phyloP scores from a whole-genome alignment of 164 flowering plant species.

The Stephania yunnanensis region DNA sequence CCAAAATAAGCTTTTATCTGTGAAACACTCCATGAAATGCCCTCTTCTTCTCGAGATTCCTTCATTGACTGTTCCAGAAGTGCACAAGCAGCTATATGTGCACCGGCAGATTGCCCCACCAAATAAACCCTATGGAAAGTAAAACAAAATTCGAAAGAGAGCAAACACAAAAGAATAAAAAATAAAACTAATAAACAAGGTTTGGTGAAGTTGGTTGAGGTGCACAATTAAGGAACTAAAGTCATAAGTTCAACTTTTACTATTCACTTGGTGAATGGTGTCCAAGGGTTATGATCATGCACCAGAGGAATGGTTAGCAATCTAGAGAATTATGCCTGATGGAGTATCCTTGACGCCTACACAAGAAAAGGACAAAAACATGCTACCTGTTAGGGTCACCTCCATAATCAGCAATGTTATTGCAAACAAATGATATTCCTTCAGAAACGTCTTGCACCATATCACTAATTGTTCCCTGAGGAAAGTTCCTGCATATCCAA shows the following conservation, averaged over 20 bases:
- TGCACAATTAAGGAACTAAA: too few relatives aligned
- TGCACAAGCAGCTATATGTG: constrained; percentile 91
- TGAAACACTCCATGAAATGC: constrained; percentile 67
- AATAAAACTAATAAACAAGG: not conserved
- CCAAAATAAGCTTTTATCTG: constrained; percentile 92
- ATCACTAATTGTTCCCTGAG: constrained; percentile 92
- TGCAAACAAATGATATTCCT: constrained; percentile 83
- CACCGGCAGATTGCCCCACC: constrained; percentile 99
- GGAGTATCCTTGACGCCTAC: not conserved
- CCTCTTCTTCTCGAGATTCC: constrained; percentile 52
- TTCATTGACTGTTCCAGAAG: constrained; percentile 75
- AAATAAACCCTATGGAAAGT: constrained; percentile 56
- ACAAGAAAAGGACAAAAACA: not conserved
- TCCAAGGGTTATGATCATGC: too few relatives aligned
- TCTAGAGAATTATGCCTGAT: too few relatives aligned
- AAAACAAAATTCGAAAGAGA: not conserved
- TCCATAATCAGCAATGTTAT: constrained; percentile 80
- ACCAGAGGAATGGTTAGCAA: too few relatives aligned
- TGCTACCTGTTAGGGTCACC: constrained; percentile 89
- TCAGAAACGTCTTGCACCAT: constrained; percentile 85
- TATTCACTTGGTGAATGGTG: too few relatives aligned
- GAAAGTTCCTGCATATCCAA: constrained; percentile 70
- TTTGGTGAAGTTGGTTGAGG: too few relatives aligned
- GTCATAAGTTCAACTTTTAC: too few relatives aligned
- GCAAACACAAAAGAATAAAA: not conserved